Evolutionary conservation across 2,329 filamentous ascomycete species (phyloP).

Genomic region (Alternaria brassicicola): DNA sequence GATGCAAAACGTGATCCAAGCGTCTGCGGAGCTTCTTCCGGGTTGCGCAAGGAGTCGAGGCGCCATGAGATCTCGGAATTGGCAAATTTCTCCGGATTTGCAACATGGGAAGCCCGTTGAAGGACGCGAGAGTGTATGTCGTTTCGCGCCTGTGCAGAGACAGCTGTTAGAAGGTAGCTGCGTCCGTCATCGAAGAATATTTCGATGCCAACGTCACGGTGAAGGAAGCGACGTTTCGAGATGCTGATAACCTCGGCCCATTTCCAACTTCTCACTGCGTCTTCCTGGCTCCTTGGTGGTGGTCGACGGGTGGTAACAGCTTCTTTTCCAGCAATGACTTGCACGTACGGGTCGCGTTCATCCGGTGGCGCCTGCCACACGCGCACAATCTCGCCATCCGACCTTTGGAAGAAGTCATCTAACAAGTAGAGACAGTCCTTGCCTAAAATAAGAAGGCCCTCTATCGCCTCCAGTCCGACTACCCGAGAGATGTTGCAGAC

Average conservation of each 20-base stretch:
- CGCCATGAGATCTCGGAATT: slow-evolving; percentile 91
- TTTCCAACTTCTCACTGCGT: slow-evolving; percentile 88
- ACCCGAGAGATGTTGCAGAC: slow-evolving; percentile 96
- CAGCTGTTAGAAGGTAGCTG: slow-evolving; percentile 89
- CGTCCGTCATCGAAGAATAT: slow-evolving; percentile 96
- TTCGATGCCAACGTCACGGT: slow-evolving; percentile 95
- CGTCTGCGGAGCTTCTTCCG: slow-evolving; percentile 67
- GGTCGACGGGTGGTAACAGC: slow-evolving; percentile 57
- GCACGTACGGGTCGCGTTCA: slow-evolving; percentile 92
- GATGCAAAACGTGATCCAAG: slow-evolving; percentile 90
- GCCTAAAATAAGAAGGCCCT: slow-evolving; percentile 90
- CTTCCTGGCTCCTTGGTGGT: slow-evolving; percentile 50
- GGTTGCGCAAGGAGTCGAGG: slow-evolving; percentile 78
- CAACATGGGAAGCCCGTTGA: slow-evolving; percentile 79
- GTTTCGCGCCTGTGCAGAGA: slow-evolving; percentile 75
- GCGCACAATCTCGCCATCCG: slow-evolving; percentile 95
- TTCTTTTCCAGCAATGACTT: slow-evolving; percentile 85
- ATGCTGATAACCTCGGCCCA: slow-evolving; percentile 95
- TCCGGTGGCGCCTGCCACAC: slow-evolving; percentile 92
- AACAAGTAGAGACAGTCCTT: slow-evolving; percentile 93
- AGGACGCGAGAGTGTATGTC: slow-evolving; percentile 79
- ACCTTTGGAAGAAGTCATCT: slow-evolving; percentile 94
- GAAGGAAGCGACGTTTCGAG: slow-evolving; percentile 92
- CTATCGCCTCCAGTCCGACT: slow-evolving; percentile 88
- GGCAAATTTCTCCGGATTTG: slow-evolving; percentile 69